Conservation (phyloP, 441 rosid genomes). For the Manihot esculenta region DNA sequence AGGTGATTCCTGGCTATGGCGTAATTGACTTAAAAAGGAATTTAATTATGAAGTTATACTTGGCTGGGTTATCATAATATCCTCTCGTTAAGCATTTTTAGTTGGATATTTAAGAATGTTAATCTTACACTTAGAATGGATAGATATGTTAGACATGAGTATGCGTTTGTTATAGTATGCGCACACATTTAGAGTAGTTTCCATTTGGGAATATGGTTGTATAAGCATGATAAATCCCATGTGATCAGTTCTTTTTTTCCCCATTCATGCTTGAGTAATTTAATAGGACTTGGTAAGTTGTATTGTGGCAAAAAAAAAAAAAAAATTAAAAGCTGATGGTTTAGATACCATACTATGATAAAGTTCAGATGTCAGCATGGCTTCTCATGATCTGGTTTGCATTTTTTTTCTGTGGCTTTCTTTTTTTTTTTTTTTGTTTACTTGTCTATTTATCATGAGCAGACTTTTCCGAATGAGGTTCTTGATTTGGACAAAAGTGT, state of each 20-base stretch:
- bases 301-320: background rate
- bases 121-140: background rate
- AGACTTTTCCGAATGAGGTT: constrained; percentile 83
- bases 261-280: background rate
- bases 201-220: background rate
- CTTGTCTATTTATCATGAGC: constrained; percentile 31
- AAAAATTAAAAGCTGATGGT: background rate
- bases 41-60: background rate
- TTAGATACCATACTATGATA: background rate
- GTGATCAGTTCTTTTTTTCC: background rate
- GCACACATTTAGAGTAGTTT: background rate
- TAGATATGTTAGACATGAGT: background rate
- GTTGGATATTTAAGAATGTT: background rate
- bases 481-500: constrained; percentile 69
- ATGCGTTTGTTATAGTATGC: background rate
- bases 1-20: background rate
- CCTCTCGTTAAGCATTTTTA: background rate
- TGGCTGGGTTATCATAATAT: background rate
- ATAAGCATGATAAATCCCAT: background rate
- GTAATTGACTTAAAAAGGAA: background rate
- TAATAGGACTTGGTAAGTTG: background rate
- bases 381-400: background rate
- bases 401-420: background rate
- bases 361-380: background rate
- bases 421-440: constrained; percentile 25